Evolutionary conservation across 2,329 filamentous ascomycete species (phyloP), one percentile per base, ranked within the genome.

Genomic region (Fusarium torreyae): DNA sequence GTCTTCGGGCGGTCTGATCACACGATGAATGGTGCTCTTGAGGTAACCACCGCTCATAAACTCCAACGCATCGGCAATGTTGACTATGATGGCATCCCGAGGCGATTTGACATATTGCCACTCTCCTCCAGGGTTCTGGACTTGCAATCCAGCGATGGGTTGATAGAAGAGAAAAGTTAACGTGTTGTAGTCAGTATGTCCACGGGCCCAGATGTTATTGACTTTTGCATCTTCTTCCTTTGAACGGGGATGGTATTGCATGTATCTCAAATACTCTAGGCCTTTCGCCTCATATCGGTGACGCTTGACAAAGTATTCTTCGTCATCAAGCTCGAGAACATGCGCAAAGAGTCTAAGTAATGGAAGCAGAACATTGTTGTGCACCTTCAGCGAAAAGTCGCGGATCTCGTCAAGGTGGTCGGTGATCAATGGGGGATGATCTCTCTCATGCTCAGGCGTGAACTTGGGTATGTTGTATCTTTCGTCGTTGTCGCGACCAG

Each of bases 401-500:
- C 34, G 34, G 10, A 36, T 36, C 5, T 36, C 34, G 2, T 36
- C 34, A 36, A 36, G 15, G 34, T 36, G 34, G 17, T 36, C 34
- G 6, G 6, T 33, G 31, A 60, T 54, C 20, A 60, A 10, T 7
- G n/a, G 43, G 22, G 57, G 57, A 20, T 60, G 57, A 9, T 49
- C 36, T 2, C 57, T 34, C 14, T 55, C 26, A 33, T 60, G 50
- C 50, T 49, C 50, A 9, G 28, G 50, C 9, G 50, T 55, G 7
- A 60, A 60, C 44, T 60, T 60, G 50, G 57, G 57, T n/a, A 60
- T 44, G 34, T 60, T 60, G 50, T 60, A 60, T 9, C 50, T 43
- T 33, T 60, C 50, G 22, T 55, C 50, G 38, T 60, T 60, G 26
- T 59, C 57, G 26, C 57, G 57, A 18, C 42, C 24, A 7, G 49